Base-by-base conservation (phyloP, 495 filamentous ascomycete genomes). In the Achaetomiella virescens region DNA sequence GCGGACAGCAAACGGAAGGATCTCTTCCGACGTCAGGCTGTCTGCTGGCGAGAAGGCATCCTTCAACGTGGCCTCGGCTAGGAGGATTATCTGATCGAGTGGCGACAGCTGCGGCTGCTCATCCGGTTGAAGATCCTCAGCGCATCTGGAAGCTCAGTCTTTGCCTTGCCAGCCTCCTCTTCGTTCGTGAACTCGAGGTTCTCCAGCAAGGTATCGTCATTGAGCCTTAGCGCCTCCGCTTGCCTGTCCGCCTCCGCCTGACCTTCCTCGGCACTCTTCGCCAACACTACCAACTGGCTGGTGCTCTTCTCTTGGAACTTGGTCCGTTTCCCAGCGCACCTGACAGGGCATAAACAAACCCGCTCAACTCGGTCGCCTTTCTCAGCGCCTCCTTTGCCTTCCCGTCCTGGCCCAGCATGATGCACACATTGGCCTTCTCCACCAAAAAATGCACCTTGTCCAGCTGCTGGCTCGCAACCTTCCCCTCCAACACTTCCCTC, bases 181-280 rank as follows among this genome's bases (percentile, higher is more conserved):
- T 74, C 62, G 33, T 85, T 78, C 0, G 82, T 73, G 63, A 97
- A 99, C 7, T 84, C 78, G 46, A 97, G 88, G 6, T 81, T 79
- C 67, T 99, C 95, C 22, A 97, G 72, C 7, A 99, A 75, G 0
- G 93, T 99, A 68, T 99, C 93, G 61, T 97, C 90, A 62, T 97
- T 90, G 18, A 97, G 70, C 40, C 84, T 79, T 12, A 97, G 69
- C 10, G 84, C 81, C 62, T 79, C 77, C 2, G 92, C 91, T 27
- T 73, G 67, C 0, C 56, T 67, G 18, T 61, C 57, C 6, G 15
- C 48, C 1, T 46, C 62, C 25, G 50, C 54, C 4, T 6, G 29
- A 2, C 25, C 22, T 20, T 31, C 62, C 10, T 70, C 72, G 1
- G 66, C 67, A 66, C 91, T 97, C 67, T 83, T 88, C 0, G 95